phyloP scores from a whole-genome alignment of 2,329 filamentous ascomycete species.

The Diplodia mutila region DNA sequence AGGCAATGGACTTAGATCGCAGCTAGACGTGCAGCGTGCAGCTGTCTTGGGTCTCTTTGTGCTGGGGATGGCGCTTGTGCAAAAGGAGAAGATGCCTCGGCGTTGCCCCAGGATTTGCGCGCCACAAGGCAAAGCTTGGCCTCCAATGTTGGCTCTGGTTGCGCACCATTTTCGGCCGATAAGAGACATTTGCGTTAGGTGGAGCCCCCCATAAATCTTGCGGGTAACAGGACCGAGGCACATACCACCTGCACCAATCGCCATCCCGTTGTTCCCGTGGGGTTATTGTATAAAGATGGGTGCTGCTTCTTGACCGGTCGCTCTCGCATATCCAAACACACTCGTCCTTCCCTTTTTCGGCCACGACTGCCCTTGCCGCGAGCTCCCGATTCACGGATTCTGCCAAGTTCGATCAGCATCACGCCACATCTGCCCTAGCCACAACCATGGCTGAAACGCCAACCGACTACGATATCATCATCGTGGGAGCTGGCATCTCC shows the following conservation, averaged over 20 bases:
- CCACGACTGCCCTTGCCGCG: not conserved
- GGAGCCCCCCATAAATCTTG: slow-evolving; percentile 1
- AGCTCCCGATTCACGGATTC: not conserved
- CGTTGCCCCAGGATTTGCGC: slow-evolving; percentile 12
- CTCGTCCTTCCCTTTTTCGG: not conserved
- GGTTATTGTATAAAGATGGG: not conserved
- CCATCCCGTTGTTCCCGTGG: not conserved
- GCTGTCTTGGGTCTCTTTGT: too few relatives aligned
- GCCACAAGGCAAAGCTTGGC: slow-evolving; percentile 10
- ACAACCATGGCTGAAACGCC: slow-evolving; percentile 4
- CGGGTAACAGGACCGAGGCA: slow-evolving; percentile 13
- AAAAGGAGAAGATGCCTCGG: slow-evolving; percentile 16
- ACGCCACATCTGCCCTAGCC: not conserved
- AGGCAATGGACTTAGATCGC: not conserved
- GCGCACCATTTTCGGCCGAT: slow-evolving; percentile 18
- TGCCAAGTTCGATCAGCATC: not conserved
- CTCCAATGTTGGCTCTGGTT: not conserved
- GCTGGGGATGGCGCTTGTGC: slow-evolving; percentile 11
- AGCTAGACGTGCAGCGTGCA: not conserved
- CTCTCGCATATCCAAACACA: not conserved
- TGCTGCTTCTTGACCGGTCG: not conserved
- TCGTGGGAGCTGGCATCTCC: slow-evolving; percentile 74
- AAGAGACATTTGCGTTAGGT: slow-evolving; percentile 5
- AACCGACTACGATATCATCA: slow-evolving; percentile 52
- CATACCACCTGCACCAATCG: not conserved